phyloP scores from a whole-genome alignment of 371 early-diverging fungal species.

The Actinomucor elegans region DNA sequence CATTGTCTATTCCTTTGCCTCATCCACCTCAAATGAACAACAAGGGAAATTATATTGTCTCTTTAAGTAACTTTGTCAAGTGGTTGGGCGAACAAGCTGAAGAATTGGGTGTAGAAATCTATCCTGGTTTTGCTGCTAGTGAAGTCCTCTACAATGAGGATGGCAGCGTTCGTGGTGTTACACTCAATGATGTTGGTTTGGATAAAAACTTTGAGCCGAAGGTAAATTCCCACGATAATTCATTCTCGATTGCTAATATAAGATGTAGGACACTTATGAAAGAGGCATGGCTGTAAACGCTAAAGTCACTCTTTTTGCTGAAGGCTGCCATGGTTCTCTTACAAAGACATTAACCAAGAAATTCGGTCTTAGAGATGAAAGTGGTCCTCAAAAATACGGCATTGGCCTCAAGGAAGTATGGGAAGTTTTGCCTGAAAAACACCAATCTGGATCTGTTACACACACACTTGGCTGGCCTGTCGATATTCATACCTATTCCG shows the following conservation, averaged over 20 bases:
- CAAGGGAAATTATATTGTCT: constrained; percentile 96
- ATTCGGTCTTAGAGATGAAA: constrained; percentile 85
- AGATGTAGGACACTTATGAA: constrained; percentile 75
- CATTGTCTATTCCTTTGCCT: constrained; percentile 85
- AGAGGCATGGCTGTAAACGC: constrained; percentile 96
- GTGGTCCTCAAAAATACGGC: constrained; percentile 86
- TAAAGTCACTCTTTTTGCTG: constrained; percentile 94
- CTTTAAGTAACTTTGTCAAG: constrained; percentile 87
- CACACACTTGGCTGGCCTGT: constrained; percentile 96
- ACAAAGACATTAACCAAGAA: constrained; percentile 88
- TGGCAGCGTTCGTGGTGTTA: constrained; percentile 91
- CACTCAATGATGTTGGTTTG: constrained; percentile 95
- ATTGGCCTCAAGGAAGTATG: constrained; percentile 98
- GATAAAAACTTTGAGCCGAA: constrained; percentile 89
- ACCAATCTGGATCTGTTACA: constrained; percentile 81
- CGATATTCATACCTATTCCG: constrained; percentile 89
- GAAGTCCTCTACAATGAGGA: constrained; percentile 90
- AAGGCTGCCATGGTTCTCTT: constrained; percentile 97
- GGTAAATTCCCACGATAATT: constrained; percentile 36
- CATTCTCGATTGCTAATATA: neutral
- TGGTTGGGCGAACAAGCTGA: constrained; percentile 98
- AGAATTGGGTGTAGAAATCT: constrained; percentile 94
- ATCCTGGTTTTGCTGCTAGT: constrained; percentile 91
- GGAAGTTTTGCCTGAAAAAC: constrained; percentile 91
- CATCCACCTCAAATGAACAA: constrained; percentile 97